Evolutionary conservation across 352 stramenopile genomes (phyloP).

Genomic region (Phytophthora kernoviae): DNA sequence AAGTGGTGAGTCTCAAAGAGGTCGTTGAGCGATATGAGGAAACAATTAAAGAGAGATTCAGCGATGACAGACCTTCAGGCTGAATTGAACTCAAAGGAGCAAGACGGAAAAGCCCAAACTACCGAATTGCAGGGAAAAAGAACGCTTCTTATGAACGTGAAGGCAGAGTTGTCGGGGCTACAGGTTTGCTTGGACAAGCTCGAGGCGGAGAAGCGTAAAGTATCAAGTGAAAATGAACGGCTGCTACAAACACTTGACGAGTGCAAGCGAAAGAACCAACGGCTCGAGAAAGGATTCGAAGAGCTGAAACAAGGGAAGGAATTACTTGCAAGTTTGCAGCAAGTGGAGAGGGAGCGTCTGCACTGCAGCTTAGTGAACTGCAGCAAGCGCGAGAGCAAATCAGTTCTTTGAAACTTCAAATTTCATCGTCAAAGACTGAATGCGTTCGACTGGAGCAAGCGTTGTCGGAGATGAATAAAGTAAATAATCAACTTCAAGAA

Average conservation of each 20-base stretch:
- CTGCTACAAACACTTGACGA: constrained; percentile 36
- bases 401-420: constrained; percentile 24
- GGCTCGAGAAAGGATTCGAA: constrained; percentile 35
- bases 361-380: constrained; percentile 28
- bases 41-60: constrained; percentile 14
- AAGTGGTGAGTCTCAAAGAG: constrained; percentile 20
- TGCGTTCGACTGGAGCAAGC: constrained; percentile 20
- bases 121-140: constrained; percentile 21
- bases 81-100: constrained; percentile 15
- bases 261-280: constrained; percentile 29
- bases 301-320: constrained; percentile 47
- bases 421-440: constrained; percentile 25
- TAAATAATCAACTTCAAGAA: not conserved
- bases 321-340: constrained; percentile 38
- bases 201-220: constrained; percentile 20
- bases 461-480: constrained; percentile 11
- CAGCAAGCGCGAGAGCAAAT: constrained; percentile 31
- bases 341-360: constrained; percentile 34
- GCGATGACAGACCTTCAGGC: constrained; percentile 12
- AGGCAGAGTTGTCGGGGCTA: constrained; percentile 7
- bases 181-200: constrained; percentile 10
- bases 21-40: constrained; percentile 9
- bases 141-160: constrained; percentile 4
- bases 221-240: constrained; percentile 20
- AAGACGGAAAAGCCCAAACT: constrained; percentile 1